A percentile compares a stretch with the other conserved stretches of the same genome.
Evolutionary conservation across 306 rosid genomes (phyloP).

Genomic region (Trichosanthes cucumerina): DNA sequence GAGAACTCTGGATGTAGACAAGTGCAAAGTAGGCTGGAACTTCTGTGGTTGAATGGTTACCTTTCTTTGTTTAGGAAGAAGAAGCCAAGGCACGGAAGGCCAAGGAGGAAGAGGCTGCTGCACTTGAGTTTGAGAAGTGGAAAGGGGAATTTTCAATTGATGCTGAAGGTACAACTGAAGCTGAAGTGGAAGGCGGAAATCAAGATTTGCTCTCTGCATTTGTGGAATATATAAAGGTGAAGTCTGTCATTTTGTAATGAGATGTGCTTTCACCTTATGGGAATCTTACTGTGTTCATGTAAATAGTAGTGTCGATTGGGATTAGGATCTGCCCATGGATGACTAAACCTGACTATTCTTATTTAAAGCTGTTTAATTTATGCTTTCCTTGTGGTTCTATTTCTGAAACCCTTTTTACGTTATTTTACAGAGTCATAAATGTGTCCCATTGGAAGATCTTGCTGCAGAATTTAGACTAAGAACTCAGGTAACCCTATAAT

Average conservation of each 20-base stretch:
- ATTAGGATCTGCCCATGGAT: neutral
- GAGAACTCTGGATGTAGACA: neutral
- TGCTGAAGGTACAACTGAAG: constrained; percentile 81
- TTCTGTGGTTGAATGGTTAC: constrained; percentile 15
- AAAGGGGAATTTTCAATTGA: constrained; percentile 90
- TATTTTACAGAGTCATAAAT: constrained; percentile 66
- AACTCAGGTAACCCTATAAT: constrained; percentile 60
- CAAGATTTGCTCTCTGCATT: constrained; percentile 67
- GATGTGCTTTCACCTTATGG: neutral
- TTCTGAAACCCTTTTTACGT: neutral
- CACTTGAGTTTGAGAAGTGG: constrained; percentile 94
- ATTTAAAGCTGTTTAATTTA: neutral
- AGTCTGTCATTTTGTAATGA: neutral
- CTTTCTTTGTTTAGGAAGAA: constrained; percentile 62
- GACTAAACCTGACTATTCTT: neutral
- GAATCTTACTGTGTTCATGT: neutral
- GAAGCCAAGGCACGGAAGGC: constrained; percentile 83
- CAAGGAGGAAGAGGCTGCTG: constrained; percentile 93
- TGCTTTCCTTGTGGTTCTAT: neutral
- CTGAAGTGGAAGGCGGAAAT: constrained; percentile 58
- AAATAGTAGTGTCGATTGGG: neutral
- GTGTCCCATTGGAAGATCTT: constrained; percentile 90
- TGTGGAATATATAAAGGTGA: constrained; percentile 84
- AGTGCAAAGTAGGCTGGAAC: neutral
- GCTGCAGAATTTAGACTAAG: constrained; percentile 87